Base-by-base conservation (phyloP, 495 filamentous ascomycete genomes). In the Neurospora sp. region DNA sequence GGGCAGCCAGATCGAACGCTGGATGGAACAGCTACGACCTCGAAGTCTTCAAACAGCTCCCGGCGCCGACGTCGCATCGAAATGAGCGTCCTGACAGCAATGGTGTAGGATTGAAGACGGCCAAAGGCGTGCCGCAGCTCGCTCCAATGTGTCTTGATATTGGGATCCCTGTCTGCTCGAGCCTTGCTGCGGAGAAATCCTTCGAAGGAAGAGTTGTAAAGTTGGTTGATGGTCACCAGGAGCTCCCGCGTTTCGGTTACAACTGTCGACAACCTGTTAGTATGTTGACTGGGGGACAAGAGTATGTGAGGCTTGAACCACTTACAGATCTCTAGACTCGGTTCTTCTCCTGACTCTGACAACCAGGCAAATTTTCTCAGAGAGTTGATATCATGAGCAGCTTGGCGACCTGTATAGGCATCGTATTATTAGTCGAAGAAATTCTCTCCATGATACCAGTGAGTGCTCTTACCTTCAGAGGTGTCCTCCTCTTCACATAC, bases 81-180 rank as follows among this genome's bases (percentile, higher is more conserved):
- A 5, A 74, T 28, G 1, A 78, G 70, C 0, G 62, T 21, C 6
- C 42, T 72, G 40, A 75, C 71, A 15, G 73, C 73, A 40, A 74
- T 19, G n/a, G 43, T 71, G n/a, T 76, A 76, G 7, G 76, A 76
- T 4, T 70, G 40, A 19, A 78, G 71, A 1, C 76, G 74, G 9
- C 75, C 45, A 2, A 73, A 37, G 40, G 69, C 69, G 43, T 78
- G 76, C 31, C 71, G 59, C 0, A 73, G 17, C 4, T 71, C 31
- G 21, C 6, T 11, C 76, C 76, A 78, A 0, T 72, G 77, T 21
- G 71, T 72, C n/a, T 69, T 42, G 10, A 4, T 28, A 1, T 2
- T 59, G n/a, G 43, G 43, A 3, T 62, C 45, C 4, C 73, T 71
- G 17, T 37, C 36, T 4, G 54, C 31, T 0, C 6, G 70, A 5